Base-by-base conservation (phyloP, 768 basidiomycete species). In the Boletus pseudo-olivaceus region DNA sequence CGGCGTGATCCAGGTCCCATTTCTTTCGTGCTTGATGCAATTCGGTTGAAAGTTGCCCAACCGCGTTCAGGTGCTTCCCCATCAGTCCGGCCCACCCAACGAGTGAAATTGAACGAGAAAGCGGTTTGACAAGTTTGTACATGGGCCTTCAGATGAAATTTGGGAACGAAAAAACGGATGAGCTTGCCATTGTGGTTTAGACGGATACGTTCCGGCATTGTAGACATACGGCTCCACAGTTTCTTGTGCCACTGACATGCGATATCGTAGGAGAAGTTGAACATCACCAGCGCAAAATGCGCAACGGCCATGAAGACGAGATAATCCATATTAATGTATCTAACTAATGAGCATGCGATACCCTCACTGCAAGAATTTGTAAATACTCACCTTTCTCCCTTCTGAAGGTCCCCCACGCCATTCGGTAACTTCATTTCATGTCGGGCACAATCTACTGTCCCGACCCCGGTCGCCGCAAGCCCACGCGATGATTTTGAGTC, bases 381-480 rank as follows among this genome's bases (percentile, higher is more conserved):
- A n/a, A n/a, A 29, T 0, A 23, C 47, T 17, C 4, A 54, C 47
- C n/a, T 42, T 33, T 56, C 42, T 2, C 42, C 42, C 5, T 33
- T 48, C 5, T 56, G 55, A 10, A 56, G 46, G 7, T 56, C 51
- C 0, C 55, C n/a, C 0, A 54, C 14, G 1, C 51, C 52, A 20
- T 20, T 38, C 1, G 30, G 56, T 1, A 57, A 9, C 11, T 57
- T 57, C 30, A 57, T 54, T 0, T 54, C 20, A 8, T 57, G 56
- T 20, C 14, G 1, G 0, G 42, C 52, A 34, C 52, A 57, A 12
- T 53, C 55, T 3, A 53, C 32, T 0, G 45, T 42, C 5, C 55
- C 17, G 4, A 56, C 20, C 1, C 44, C 41, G 0, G 52, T 54
- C 0, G 34, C 35, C 1, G 42, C 40, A 0, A 54, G 34, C 0